Conservation (phyloP, 1,139 yeast species). For the Diutina pseudorugosa region DNA sequence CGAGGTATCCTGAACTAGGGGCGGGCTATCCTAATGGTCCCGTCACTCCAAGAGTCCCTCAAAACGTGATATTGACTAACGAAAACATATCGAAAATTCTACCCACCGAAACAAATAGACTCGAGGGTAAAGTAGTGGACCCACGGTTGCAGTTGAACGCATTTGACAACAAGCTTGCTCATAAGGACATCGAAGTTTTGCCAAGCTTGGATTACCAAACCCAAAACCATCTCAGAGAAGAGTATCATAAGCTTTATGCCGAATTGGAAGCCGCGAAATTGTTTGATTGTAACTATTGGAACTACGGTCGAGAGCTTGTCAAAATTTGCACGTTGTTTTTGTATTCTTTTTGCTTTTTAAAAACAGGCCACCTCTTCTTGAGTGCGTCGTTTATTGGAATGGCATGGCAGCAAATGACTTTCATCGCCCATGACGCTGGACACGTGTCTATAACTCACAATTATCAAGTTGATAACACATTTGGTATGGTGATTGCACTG, state of each 20-base stretch:
- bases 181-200: constrained; percentile 36
- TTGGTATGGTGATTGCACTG: constrained; percentile 66
- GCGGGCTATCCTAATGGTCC: constrained; percentile 25
- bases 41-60: constrained; percentile 41
- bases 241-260: constrained; percentile 53
- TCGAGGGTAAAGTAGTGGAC: constrained; percentile 25
- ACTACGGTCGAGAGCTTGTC: constrained; percentile 52
- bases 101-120: background rate
- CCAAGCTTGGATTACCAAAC: constrained; percentile 62
- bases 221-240: constrained; percentile 41
- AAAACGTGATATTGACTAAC: constrained; percentile 25
- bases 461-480: constrained; percentile 62
- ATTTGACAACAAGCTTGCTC: constrained; percentile 45
- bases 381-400: constrained; percentile 62
- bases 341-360: constrained; percentile 38
- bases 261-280: constrained; percentile 42
- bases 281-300: constrained; percentile 64
- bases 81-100: constrained; percentile 24
- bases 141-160: constrained; percentile 25
- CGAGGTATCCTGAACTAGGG: background rate
- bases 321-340: constrained; percentile 46
- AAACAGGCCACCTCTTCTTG: constrained; percentile 28
- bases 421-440: constrained; percentile 85
- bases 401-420: constrained; percentile 86
- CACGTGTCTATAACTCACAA: constrained; percentile 75